These are phyloP conservation scores for Apophysomyces trapeziformis DNA, from an alignment of 371 early-diverging fungal species.

Conservation along the genomic window DNA sequence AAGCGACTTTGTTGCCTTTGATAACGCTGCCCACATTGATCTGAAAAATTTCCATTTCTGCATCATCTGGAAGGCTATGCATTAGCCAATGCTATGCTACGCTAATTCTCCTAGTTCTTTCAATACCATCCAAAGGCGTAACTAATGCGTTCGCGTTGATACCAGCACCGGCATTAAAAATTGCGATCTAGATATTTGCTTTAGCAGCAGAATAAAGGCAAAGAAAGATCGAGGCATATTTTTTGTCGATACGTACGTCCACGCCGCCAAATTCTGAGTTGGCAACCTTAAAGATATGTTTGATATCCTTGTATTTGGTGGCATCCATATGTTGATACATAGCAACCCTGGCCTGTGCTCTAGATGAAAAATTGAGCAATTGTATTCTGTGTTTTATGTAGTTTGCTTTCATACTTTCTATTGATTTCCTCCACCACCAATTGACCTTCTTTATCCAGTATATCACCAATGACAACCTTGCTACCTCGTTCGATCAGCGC, in stretches of 20 bases:
- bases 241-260: conserved; percentile 58
- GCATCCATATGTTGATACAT: conserved; percentile 65
- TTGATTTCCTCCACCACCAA: conserved; percentile 43
- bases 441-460: conserved; percentile 49
- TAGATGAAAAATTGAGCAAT: background rate
- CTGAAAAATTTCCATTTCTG: conserved; percentile 55
- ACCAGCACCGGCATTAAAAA: conserved; percentile 32
- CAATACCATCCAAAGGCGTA: conserved; percentile 32
- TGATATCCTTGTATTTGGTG: conserved; percentile 48
- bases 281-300: conserved; percentile 52
- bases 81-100: no score
- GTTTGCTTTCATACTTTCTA: conserved; percentile 25
- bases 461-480: conserved; percentile 66
- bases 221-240: no score
- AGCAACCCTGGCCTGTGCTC: conserved; percentile 36
- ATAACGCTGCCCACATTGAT: conserved; percentile 73
- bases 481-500: conserved; percentile 54
- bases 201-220: background rate
- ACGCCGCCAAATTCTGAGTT: conserved; percentile 58
- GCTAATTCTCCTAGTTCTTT: conserved; percentile 2
- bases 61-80: conserved; percentile 14
- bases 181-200: conserved; percentile 13
- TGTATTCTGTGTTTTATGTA: no score
- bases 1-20: conserved; percentile 50
- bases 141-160: conserved; percentile 35